phyloP scores from a whole-genome alignment of 2,329 filamentous ascomycete species.

The Cytospora mali region DNA sequence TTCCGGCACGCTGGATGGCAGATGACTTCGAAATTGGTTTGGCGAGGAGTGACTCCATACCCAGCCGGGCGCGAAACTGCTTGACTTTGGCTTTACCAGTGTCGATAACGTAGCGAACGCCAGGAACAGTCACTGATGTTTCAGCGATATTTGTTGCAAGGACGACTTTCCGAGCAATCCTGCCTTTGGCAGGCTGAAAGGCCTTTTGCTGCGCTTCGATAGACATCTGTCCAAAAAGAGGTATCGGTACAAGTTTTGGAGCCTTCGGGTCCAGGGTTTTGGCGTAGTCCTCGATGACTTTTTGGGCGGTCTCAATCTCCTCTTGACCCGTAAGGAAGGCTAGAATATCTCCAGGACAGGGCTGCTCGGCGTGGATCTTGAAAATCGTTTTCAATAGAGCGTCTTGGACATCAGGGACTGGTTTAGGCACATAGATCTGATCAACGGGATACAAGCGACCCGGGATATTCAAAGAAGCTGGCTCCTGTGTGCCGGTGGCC shows the following conservation, averaged over 20 bases:
- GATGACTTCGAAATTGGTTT: slow-evolving; percentile 93
- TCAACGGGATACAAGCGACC: slow-evolving; percentile 88
- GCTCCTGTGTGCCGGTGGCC: slow-evolving; percentile 26
- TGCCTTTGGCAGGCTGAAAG: slow-evolving; percentile 72
- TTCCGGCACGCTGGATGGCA: slow-evolving; percentile 86
- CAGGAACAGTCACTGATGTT: slow-evolving; percentile 93
- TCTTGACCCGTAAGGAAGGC: slow-evolving; percentile 94
- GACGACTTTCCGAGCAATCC: slow-evolving; percentile 83
- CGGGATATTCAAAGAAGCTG: slow-evolving; percentile 64
- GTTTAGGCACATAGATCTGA: slow-evolving; percentile 70
- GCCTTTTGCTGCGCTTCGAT: slow-evolving; percentile 84
- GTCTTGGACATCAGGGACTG: slow-evolving; percentile 81
- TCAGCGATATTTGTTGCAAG: slow-evolving; percentile 98
- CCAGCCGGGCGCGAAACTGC: slow-evolving; percentile 80
- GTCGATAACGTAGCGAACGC: slow-evolving; percentile 89
- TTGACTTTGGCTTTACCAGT: slow-evolving; percentile 94
- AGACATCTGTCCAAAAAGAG: slow-evolving; percentile 87
- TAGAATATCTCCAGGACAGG: slow-evolving; percentile 90
- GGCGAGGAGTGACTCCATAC: slow-evolving; percentile 85
- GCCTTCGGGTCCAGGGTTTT: slow-evolving; percentile 71
- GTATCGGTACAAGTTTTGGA: slow-evolving; percentile 72
- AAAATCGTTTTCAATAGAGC: slow-evolving; percentile 80
- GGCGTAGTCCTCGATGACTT: slow-evolving; percentile 79
- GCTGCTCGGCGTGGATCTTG: slow-evolving; percentile 83
- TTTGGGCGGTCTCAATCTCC: slow-evolving; percentile 81